These are phyloP conservation scores for Starmerella potacharoeniae DNA, from an alignment of 805 yeast species.

Conservation along the genomic window DNA sequence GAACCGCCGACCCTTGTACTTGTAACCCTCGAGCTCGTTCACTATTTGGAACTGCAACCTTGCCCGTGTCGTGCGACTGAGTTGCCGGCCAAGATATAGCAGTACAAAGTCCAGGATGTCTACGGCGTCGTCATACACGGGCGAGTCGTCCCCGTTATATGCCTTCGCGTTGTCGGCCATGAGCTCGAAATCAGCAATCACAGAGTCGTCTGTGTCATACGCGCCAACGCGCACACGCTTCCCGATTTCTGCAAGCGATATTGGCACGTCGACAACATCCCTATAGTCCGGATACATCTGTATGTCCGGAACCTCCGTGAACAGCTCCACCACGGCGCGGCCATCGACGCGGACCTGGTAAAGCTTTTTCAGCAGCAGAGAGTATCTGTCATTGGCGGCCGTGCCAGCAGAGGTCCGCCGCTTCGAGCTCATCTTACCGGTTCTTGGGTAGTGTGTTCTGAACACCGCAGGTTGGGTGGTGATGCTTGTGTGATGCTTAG, in stretches of 20 bases:
- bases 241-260: constrained; percentile 58
- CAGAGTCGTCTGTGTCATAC: constrained; percentile 31
- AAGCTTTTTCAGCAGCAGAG: constrained; percentile 17
- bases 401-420: constrained; percentile 5
- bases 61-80: constrained; percentile 17
- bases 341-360: constrained; percentile 19
- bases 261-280: constrained; percentile 49
- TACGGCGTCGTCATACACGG: constrained; percentile 56
- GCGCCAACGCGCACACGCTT: constrained; percentile 33
- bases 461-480: background rate
- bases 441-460: no score
- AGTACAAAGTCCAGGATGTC: constrained; percentile 46
- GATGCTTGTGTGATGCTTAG: background rate
- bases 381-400: constrained; percentile 13
- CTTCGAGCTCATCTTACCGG: constrained; percentile 7
- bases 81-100: constrained; percentile 35
- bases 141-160: constrained; percentile 56
- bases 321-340: constrained; percentile 35
- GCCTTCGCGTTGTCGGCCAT: constrained; percentile 61
- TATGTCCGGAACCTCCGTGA: constrained; percentile 61
- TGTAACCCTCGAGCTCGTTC: constrained; percentile 22
- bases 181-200: constrained; percentile 50
- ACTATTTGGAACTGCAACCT: constrained; percentile 20
- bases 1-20: constrained; percentile 35
- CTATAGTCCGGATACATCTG: constrained; percentile 74